Evolutionary conservation across 2,329 filamentous ascomycete genomes (phyloP), one percentile per base, ranked within the genome.

Genomic region (Nemania sp.): DNA sequence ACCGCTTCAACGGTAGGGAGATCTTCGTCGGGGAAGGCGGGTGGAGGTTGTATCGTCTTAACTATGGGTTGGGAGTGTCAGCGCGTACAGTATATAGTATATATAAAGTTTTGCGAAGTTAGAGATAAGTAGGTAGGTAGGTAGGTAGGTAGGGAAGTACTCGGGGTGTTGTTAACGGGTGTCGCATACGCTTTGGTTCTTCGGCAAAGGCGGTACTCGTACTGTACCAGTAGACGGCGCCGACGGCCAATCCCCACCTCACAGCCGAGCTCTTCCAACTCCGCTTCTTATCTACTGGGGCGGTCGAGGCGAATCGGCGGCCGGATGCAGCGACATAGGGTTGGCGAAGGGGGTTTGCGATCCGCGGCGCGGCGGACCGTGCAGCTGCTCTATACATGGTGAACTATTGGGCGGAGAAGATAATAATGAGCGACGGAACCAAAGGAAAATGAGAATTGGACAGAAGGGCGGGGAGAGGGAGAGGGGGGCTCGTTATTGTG

Each of bases 171-270:
- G 26, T 47, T 8, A n/a, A 43, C 22, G 26, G 62, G 66, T 43
- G 67, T 70, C 73, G 81, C 91, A 73, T 87, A 97, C 94, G 87
- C 74, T 87, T 81, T 41, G 90, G 88, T 80, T 97, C 91, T 75
- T 98, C 93, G 18, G 94, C 92, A 80, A 98, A 98, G 24, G 93
- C 85, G 62, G 90, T 88, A 76, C 91, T 95, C 7, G 94, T 98
- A 84, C 94, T 97, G 81, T 98, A 99, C 81, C 93, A 98, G 83
- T 98, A 99, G 57, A 98, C 83, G 53, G 91, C 89, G 22, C 87
- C 93, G 67, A 84, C 86, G 0, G 93, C 94, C 64, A 96, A 78
- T 72, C 89, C 93, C 88, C 93, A 91, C 83, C 95, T 88, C 75
- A 88, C 79, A 3, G 86, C 86, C 59, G 89, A 86, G 79, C 89